phyloP scores from a whole-genome alignment of 106 monocot genomes.

The Platanthera zijinensis region DNA sequence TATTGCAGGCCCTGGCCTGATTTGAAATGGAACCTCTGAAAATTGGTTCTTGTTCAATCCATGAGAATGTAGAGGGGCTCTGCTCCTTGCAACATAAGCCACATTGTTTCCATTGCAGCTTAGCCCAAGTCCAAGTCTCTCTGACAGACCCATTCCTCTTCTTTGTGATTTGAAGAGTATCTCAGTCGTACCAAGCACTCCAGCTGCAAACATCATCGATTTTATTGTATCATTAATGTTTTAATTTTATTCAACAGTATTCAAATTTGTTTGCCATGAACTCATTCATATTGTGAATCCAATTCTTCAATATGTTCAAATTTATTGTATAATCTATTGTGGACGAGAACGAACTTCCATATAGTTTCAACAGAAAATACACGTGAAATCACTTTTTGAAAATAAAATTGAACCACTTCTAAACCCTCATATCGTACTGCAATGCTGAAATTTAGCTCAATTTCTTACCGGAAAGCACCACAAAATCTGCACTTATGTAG shows the following conservation, averaged over 20 bases:
- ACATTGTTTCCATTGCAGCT: conserved; percentile 42
- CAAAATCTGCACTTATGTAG: conserved; percentile 23
- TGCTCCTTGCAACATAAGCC: conserved; percentile 34
- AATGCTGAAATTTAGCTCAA: neutral
- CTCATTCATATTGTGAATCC: no score
- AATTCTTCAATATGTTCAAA: no score
- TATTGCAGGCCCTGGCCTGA: conserved; percentile 31
- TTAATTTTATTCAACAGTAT: neutral
- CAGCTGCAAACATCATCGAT: conserved; percentile 16
- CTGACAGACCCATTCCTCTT: conserved; percentile 22
- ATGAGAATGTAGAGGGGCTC: conserved; percentile 26
- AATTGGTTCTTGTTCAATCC: conserved; percentile 24
- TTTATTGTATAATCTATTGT: no score
- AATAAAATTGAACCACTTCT: no score
- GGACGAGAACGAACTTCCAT: no score
- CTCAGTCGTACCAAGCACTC: conserved; percentile 28
- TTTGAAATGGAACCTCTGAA: conserved; percentile 16
- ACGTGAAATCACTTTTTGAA: no score
- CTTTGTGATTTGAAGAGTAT: conserved; percentile 23
- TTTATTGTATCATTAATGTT: neutral
- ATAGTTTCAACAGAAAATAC: no score
- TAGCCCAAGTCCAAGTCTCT: conserved; percentile 22
- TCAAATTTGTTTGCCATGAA: neutral
- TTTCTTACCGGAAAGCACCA: conserved; percentile 26
- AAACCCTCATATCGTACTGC: neutral